phyloP scores from a whole-genome alignment of 202 grass and related monocot genomes.

The Schoenoplectus triqueter region DNA sequence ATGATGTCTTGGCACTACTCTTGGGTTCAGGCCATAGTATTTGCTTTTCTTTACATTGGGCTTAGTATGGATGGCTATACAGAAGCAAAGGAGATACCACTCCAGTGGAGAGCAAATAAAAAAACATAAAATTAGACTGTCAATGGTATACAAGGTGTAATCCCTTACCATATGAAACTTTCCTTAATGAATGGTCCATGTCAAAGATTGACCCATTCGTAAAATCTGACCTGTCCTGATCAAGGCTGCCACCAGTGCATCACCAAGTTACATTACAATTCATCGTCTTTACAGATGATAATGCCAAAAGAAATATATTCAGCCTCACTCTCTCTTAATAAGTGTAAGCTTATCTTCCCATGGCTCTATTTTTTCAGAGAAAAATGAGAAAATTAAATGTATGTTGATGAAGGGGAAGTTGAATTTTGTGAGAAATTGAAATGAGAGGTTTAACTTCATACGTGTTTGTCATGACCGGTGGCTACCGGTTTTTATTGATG shows the following conservation, averaged over 20 bases:
- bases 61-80: background rate
- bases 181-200: background rate
- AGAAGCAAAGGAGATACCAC: background rate
- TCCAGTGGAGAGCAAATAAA: background rate
- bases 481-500: background rate
- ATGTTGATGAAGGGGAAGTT: background rate
- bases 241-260: background rate
- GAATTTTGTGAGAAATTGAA: background rate
- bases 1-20: background rate
- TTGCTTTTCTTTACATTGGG: background rate
- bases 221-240: background rate
- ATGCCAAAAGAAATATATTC: background rate
- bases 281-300: background rate
- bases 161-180: background rate
- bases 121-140: background rate
- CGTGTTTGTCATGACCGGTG: background rate
- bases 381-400: background rate
- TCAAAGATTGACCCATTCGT: constrained; percentile 1
- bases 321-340: no score
- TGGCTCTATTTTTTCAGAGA: no score
- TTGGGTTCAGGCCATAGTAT: background rate
- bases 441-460: background rate
- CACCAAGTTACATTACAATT: background rate
- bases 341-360: no score
- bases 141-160: background rate